These are phyloP conservation scores for Dactylellina leptospora DNA, from an alignment of 2,329 filamentous ascomycete genomes.

Conservation along the genomic window DNA sequence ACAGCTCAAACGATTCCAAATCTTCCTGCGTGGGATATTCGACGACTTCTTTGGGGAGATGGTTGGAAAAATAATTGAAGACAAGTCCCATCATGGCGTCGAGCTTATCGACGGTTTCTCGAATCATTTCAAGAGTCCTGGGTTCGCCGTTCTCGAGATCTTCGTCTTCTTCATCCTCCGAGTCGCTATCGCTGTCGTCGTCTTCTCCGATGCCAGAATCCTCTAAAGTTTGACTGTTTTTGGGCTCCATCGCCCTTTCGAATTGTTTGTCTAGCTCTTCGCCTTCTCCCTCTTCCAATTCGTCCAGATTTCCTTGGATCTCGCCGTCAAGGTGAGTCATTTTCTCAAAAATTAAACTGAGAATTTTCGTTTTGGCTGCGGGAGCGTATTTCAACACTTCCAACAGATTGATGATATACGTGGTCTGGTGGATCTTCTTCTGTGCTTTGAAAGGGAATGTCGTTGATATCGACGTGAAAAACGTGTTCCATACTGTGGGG, in stretches of 20 bases:
- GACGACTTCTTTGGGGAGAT: conserved; percentile 65
- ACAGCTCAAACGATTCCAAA: conserved; percentile 76
- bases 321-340: conserved; percentile 95
- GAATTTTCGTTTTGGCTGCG: conserved; percentile 78
- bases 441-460: conserved; percentile 82
- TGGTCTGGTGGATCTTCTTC: conserved; percentile 78
- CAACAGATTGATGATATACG: conserved; percentile 87
- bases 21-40: conserved; percentile 72
- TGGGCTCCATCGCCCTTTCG: conserved; percentile 58
- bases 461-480: conserved; percentile 63
- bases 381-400: conserved; percentile 79
- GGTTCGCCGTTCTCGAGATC: conserved; percentile 63
- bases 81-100: conserved; percentile 88
- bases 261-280: conserved; percentile 74
- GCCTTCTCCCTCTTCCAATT: conserved; percentile 74
- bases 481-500: conserved; percentile 78
- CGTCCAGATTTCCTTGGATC: conserved; percentile 91
- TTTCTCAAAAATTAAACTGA: conserved; percentile 83
- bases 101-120: conserved; percentile 86
- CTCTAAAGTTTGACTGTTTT: conserved; percentile 30
- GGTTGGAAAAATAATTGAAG: conserved; percentile 80
- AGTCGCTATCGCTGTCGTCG: conserved; percentile 59
- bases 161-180: conserved; percentile 75
- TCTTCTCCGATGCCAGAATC: conserved; percentile 58
- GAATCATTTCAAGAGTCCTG: conserved; percentile 73